Percentiles rank a stretch among this genome's conserved stretches.
Conservation (phyloP, 2,329 filamentous ascomycete genomes). For the Apiospora pterosperma region DNA sequence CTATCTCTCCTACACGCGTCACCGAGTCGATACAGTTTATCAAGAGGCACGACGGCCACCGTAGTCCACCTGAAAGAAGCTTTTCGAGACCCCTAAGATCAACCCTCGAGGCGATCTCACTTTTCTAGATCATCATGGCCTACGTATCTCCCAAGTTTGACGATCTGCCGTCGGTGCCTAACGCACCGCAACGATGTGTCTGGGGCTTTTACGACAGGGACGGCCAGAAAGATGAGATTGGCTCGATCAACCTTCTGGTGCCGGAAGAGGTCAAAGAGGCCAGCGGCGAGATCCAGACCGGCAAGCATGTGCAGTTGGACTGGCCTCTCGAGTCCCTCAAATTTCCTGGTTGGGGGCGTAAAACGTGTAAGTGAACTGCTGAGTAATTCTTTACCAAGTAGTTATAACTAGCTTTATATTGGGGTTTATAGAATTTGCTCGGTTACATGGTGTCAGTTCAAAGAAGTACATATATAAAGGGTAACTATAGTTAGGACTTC, state of each 20-base stretch:
- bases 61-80: neutral
- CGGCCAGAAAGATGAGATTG: neutral
- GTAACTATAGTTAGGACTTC: no score
- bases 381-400: neutral
- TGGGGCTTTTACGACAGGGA: neutral
- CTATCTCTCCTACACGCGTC: neutral
- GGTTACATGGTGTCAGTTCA: neutral
- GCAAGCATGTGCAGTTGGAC: neutral
- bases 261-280: neutral
- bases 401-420: no score
- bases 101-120: neutral
- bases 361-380: neutral
- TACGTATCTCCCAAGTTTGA: neutral
- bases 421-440: neutral
- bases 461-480: no score
- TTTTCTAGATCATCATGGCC: neutral
- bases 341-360: neutral
- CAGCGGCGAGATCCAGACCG: neutral
- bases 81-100: neutral
- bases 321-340: neutral
- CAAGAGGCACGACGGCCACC: neutral
- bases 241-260: neutral
- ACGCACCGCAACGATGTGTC: neutral
- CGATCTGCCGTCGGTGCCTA: neutral
- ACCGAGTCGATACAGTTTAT: neutral